Evolutionary conservation across 257 asterid species (phyloP).

Genomic region (Hygrophila difformis): DNA sequence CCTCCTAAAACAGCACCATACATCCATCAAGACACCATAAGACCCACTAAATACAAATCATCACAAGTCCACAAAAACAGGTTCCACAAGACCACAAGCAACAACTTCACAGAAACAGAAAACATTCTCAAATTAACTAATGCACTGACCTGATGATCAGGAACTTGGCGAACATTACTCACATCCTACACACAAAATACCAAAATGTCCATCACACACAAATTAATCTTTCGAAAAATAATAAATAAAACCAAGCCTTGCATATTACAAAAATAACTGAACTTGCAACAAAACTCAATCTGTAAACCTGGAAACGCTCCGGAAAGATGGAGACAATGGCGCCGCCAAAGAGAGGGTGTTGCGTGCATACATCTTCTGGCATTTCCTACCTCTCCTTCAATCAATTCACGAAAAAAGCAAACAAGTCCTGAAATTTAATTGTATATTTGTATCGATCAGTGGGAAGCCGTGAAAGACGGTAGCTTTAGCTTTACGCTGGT

Average conservation of each 20-base stretch:
- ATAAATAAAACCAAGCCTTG: not conserved
- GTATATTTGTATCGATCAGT: not conserved
- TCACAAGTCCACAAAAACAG: too few relatives aligned
- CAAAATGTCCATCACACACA: not conserved
- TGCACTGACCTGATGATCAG: constrained; percentile 94
- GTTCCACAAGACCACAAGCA: too few relatives aligned
- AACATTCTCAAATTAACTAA: too few relatives aligned
- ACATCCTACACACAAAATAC: constrained; percentile 47
- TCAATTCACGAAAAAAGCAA: not conserved
- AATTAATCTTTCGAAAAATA: not conserved
- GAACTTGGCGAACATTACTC: constrained; percentile 76
- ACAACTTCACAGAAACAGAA: too few relatives aligned
- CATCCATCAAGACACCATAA: constrained; percentile 9
- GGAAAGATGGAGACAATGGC: constrained; percentile 63
- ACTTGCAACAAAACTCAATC: too few relatives aligned
- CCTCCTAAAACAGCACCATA: constrained; percentile 46
- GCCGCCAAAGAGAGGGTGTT: constrained; percentile 66
- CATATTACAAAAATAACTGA: not conserved
- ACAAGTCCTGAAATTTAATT: too few relatives aligned
- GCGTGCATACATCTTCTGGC: constrained; percentile 41
- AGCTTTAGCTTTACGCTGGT: constrained; percentile 23
- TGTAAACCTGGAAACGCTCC: constrained; percentile 53
- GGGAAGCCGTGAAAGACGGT: not conserved
- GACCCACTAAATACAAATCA: too few relatives aligned
- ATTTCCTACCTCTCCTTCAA: constrained; percentile 11